Conservation (phyloP, 1,284 basidiomycete species). For the Leccinum olivaceoglutinosum region DNA sequence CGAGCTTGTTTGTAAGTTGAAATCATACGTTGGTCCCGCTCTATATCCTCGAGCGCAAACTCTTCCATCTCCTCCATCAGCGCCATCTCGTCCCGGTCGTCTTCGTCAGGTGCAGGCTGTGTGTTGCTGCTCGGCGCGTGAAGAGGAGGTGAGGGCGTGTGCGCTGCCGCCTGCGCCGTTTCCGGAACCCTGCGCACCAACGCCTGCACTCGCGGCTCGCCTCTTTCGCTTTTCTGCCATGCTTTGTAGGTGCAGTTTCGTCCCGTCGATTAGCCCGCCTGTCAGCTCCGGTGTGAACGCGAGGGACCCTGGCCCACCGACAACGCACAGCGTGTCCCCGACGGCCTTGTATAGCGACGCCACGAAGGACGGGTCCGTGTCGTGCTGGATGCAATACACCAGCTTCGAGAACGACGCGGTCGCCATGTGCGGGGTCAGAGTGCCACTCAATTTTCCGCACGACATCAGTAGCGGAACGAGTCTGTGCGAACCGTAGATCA, state of each 20-base stretch:
- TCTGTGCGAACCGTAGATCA: constrained; percentile 32
- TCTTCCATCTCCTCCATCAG: constrained; percentile 56
- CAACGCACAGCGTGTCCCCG: constrained; percentile 58
- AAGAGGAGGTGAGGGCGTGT: not conserved
- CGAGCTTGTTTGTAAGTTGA: no score
- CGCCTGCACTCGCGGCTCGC: constrained; percentile 47
- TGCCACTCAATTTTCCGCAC: constrained; percentile 63
- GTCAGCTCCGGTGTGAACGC: constrained; percentile 49
- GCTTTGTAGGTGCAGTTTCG: constrained; percentile 60
- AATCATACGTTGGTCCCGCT: constrained; percentile 27
- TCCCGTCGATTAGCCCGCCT: constrained; percentile 55
- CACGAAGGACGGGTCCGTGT: constrained; percentile 70
- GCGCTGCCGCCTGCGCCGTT: not conserved
- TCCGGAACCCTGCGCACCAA: constrained; percentile 3
- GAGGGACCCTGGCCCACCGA: constrained; percentile 36
- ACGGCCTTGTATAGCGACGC: constrained; percentile 75
- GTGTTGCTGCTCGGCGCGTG: constrained; percentile 23
- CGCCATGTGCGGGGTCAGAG: constrained; percentile 67
- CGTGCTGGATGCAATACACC: constrained; percentile 58
- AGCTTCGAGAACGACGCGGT: constrained; percentile 64
- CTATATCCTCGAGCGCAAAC: constrained; percentile 71
- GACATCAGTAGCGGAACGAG: constrained; percentile 69
- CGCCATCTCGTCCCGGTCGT: constrained; percentile 38
- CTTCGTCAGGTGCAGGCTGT: constrained; percentile 23
- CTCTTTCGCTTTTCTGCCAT: constrained; percentile 62